phyloP scores from a whole-genome alignment of 208 protist species.

The Crithidia acanthocephali region DNA sequence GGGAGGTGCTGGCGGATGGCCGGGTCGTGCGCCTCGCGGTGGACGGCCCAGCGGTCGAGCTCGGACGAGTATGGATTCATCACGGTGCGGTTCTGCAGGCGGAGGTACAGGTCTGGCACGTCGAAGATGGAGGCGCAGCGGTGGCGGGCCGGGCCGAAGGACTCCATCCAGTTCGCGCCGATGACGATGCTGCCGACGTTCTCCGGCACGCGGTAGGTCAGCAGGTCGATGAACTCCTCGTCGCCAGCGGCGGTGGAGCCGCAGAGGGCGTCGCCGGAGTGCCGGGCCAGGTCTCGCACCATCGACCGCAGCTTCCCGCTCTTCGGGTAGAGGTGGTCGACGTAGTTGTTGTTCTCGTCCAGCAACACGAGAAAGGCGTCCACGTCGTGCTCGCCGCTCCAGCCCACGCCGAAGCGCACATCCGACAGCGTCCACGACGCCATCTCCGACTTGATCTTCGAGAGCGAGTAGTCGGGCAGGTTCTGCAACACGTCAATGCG shows the following conservation, averaged over 20 bases:
- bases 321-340: conserved; percentile 80
- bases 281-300: conserved; percentile 45
- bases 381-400: conserved; percentile 77
- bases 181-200: conserved; percentile 69
- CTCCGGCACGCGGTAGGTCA: conserved; percentile 55
- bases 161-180: conserved; percentile 62
- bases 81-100: conserved; percentile 78
- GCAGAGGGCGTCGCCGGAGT: conserved; percentile 74
- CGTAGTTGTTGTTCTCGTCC: conserved; percentile 69
- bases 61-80: conserved; percentile 64
- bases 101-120: conserved; percentile 70
- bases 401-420: conserved; percentile 84
- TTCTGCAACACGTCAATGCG: conserved; percentile 53
- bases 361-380: conserved; percentile 84
- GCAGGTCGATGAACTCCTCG: conserved; percentile 78
- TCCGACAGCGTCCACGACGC: conserved; percentile 53
- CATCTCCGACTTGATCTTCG: conserved; percentile 40
- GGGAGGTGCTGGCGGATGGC: conserved; percentile 18
- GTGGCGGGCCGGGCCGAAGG: conserved; percentile 36
- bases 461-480: conserved; percentile 69
- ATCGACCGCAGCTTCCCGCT: conserved; percentile 47
- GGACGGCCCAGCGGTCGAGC: conserved; percentile 75
- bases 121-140: conserved; percentile 51
- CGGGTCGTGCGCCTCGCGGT: conserved; percentile 34
- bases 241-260: conserved; percentile 53